phyloP scores from a whole-genome alignment of 2,329 filamentous ascomycete genomes.

The Aureobasidium sp. region DNA sequence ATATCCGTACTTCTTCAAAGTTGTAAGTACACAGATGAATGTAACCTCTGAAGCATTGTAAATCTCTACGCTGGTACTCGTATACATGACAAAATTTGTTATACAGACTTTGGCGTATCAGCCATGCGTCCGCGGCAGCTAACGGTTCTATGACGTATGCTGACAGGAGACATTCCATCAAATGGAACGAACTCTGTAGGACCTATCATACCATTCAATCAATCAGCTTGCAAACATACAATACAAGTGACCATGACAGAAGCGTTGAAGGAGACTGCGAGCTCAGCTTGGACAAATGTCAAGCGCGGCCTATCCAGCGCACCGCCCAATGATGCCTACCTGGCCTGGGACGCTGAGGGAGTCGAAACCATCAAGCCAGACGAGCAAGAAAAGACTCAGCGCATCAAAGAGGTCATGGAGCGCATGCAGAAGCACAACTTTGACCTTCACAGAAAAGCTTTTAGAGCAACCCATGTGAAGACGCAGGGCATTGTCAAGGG shows the following conservation, averaged over 20 bases:
- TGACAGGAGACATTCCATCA: not conserved
- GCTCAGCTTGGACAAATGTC: constrained; percentile 11
- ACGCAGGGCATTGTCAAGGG: constrained; percentile 22
- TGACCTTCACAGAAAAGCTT: constrained; percentile 19
- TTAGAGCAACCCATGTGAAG: constrained; percentile 22
- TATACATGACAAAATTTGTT: not conserved
- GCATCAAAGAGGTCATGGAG: constrained; percentile 17
- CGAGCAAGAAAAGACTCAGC: constrained; percentile 18
- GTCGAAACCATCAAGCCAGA: constrained; percentile 15
- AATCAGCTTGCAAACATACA: not conserved
- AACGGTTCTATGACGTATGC: not conserved
- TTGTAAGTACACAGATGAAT: too few species aligned
- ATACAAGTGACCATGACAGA: constrained; percentile 2
- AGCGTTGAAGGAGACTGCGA: constrained; percentile 7
- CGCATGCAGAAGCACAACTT: constrained; percentile 21
- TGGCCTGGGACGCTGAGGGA: constrained; percentile 15
- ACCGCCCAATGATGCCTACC: constrained; percentile 23
- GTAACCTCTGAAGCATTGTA: not conserved
- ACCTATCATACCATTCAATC: not conserved
- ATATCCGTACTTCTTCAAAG: not conserved
- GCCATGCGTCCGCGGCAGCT: not conserved
- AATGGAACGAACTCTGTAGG: not conserved
- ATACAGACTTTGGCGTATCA: not conserved
- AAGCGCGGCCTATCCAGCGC: constrained; percentile 21
- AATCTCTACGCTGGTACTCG: not conserved